A percentile compares a stretch with the other conserved stretches of the same genome.
Evolutionary conservation across 2,329 filamentous ascomycete genomes (phyloP).

Genomic region (Chaetomium sp.): DNA sequence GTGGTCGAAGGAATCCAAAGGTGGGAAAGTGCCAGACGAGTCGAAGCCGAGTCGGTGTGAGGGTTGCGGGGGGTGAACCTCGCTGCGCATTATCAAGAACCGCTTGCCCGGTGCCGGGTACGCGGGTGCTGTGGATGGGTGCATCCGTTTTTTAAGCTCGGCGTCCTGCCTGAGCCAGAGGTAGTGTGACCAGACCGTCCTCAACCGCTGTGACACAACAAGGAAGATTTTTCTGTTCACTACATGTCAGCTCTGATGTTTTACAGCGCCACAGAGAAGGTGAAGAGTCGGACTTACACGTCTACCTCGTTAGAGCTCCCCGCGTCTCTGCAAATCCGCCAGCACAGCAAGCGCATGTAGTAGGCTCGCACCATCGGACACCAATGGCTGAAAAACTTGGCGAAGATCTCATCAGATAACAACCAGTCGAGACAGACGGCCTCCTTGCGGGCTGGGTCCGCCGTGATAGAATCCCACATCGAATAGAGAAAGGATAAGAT

Average conservation of each 20-base stretch:
- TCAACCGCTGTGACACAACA: conserved; percentile 60
- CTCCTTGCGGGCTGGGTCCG: conserved; percentile 60
- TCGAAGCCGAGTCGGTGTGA: conserved; percentile 47
- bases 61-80: conserved; percentile 45
- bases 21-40: conserved; percentile 28
- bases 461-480: conserved; percentile 67
- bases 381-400: conserved; percentile 85
- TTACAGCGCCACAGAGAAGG: not conserved
- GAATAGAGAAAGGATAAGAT: conserved; percentile 75
- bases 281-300: conserved; percentile 45
- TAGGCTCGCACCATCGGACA: conserved; percentile 93
- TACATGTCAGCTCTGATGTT: conserved; percentile 20
- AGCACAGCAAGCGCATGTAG: conserved; percentile 84
- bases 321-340: conserved; percentile 74
- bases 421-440: conserved; percentile 69
- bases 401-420: conserved; percentile 67
- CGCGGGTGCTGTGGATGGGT: conserved; percentile 72
- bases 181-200: conserved; percentile 72
- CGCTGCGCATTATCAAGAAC: conserved; percentile 83
- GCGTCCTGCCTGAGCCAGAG: conserved; percentile 65
- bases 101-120: conserved; percentile 78
- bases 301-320: conserved; percentile 60
- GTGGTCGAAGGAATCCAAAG: conserved; percentile 17
- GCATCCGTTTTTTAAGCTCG: conserved; percentile 46
- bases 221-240: conserved; percentile 58